These are phyloP conservation scores for Saccharomycopsis malanga DNA, from an alignment of 805 yeast genomes.

Conservation along the genomic window DNA sequence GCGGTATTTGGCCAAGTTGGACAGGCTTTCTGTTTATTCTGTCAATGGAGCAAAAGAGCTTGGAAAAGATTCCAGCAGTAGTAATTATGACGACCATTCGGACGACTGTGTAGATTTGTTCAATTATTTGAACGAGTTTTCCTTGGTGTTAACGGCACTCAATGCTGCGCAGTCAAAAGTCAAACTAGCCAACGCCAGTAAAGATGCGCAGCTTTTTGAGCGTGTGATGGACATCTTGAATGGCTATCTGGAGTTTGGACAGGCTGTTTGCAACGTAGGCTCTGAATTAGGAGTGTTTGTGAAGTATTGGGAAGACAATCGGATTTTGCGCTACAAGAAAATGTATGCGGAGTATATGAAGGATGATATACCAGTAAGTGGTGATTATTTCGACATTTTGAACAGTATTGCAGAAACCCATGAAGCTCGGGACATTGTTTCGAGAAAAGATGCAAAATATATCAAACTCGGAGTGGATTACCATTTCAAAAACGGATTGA, in stretches of 20 bases:
- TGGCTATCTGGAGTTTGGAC: slow-evolving; percentile 17
- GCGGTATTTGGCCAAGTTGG: slow-evolving; percentile 10
- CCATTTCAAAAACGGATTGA: slow-evolving; percentile 8
- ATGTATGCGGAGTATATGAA: background rate
- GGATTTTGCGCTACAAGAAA: slow-evolving; percentile 10
- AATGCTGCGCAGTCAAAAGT: background rate
- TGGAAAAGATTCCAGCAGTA: background rate
- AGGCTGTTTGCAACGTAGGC: slow-evolving; percentile 4
- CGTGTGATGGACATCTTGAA: slow-evolving; percentile 14
- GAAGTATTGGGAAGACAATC: slow-evolving; percentile 20
- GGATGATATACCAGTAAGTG: too few relatives aligned
- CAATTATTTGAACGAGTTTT: slow-evolving; percentile 14
- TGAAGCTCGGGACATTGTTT: too few relatives aligned
- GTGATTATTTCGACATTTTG: background rate
- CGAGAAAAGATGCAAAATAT: background rate
- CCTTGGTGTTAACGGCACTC: slow-evolving; percentile 8
- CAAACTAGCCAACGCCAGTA: background rate
- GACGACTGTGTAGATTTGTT: slow-evolving; percentile 9
- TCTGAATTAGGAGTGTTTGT: slow-evolving; percentile 17
- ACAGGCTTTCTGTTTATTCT: slow-evolving; percentile 11
- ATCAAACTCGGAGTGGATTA: slow-evolving; percentile 3
- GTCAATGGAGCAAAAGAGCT: background rate
- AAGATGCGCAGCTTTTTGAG: background rate
- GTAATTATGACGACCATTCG: background rate
- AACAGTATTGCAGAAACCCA: slow-evolving; percentile 1